These are phyloP conservation scores for Blastomyces parvus DNA, from an alignment of 2,329 filamentous ascomycete genomes.

Conservation along the genomic window DNA sequence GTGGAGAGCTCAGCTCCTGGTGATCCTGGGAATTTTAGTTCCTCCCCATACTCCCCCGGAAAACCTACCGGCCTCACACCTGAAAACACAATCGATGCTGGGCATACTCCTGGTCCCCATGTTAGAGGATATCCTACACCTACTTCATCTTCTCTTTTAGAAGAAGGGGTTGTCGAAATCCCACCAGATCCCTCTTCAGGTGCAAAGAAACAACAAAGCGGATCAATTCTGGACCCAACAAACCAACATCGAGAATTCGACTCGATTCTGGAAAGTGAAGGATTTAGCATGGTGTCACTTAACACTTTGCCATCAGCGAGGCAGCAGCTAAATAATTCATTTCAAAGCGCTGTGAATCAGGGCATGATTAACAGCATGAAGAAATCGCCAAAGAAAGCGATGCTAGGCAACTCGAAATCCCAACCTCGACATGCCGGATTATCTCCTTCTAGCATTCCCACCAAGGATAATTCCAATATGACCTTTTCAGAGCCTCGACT, in stretches of 20 bases:
- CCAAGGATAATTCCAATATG: neutral
- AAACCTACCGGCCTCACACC: conserved; percentile 23
- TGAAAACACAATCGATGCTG: conserved; percentile 27
- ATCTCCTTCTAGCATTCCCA: neutral
- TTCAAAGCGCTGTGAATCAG: conserved; percentile 10
- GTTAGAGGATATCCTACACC: conserved; percentile 33
- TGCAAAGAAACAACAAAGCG: conserved; percentile 1
- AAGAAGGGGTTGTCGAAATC: conserved; percentile 24
- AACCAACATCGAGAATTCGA: conserved; percentile 42
- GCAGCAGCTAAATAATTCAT: conserved; percentile 32
- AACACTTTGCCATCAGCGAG: conserved; percentile 44
- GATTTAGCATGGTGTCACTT: conserved; percentile 49
- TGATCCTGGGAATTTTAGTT: conserved; percentile 21
- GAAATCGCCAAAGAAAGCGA: conserved; percentile 12
- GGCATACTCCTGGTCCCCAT: conserved; percentile 24
- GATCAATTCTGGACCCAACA: conserved; percentile 25
- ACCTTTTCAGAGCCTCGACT: neutral
- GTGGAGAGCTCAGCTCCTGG: too few relatives aligned
- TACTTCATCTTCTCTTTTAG: conserved; percentile 32
- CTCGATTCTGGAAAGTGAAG: conserved; percentile 49
- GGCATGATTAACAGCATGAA: conserved; percentile 1
- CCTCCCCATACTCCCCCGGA: conserved; percentile 26
- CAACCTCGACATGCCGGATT: neutral
- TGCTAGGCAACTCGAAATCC: conserved; percentile 9
- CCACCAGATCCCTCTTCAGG: neutral